Conservation (phyloP, 768 basidiomycete genomes). For the Cyathus striatus region DNA sequence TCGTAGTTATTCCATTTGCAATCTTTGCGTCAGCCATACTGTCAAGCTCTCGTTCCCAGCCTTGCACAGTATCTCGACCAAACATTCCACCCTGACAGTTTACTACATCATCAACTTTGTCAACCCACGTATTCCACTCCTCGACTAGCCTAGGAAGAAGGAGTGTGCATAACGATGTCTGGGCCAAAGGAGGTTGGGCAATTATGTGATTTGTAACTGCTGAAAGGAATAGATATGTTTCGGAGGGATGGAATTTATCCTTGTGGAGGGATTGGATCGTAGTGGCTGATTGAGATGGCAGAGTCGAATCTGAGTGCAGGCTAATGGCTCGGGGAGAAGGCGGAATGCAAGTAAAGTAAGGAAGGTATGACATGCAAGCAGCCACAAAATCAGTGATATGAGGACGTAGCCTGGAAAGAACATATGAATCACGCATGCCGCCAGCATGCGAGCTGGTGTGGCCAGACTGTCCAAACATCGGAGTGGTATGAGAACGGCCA, state of each 20-base stretch:
- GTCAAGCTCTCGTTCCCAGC: constrained; percentile 69
- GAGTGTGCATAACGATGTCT: constrained; percentile 49
- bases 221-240: constrained; percentile 69
- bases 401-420: constrained; percentile 68
- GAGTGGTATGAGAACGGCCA: constrained; percentile 17
- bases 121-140: constrained; percentile 80
- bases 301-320: constrained; percentile 15
- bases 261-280: constrained; percentile 46
- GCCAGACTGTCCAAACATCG: constrained; percentile 13
- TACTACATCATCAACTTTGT: constrained; percentile 61
- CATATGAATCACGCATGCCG: constrained; percentile 79
- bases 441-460: constrained; percentile 12
- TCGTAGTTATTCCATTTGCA: constrained; percentile 25
- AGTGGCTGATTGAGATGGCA: constrained; percentile 26
- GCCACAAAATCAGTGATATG: constrained; percentile 76
- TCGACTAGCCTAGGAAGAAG: constrained; percentile 60
- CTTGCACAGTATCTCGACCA: constrained; percentile 59
- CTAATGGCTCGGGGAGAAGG: constrained; percentile 14
- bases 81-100: constrained; percentile 80
- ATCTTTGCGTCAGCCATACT: constrained; percentile 53
- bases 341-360: constrained; percentile 70
- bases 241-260: constrained; percentile 66
- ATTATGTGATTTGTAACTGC: constrained; percentile 64
- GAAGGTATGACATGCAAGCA: constrained; percentile 75
- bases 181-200: constrained; percentile 63